phyloP scores from a whole-genome alignment of 768 basidiomycete species.

The Mycena vitilis region DNA sequence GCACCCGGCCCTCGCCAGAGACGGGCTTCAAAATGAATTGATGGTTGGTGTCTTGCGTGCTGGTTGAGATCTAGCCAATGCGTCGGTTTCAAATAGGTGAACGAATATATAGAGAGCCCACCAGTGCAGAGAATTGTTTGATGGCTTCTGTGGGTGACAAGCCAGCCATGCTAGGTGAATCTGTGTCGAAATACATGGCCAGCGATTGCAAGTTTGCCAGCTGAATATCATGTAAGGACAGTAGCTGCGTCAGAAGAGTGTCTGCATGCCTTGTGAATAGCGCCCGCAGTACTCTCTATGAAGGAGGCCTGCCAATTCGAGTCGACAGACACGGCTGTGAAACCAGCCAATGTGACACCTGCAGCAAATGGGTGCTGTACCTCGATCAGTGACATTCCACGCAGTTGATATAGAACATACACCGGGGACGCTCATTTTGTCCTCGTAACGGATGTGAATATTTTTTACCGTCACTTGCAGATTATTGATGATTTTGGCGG shows the following conservation, averaged over 20 bases:
- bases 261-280: constrained; percentile 83
- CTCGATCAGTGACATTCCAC: neutral
- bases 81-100: constrained; percentile 1
- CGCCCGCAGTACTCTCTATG: constrained; percentile 88
- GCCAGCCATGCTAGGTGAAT: constrained; percentile 82
- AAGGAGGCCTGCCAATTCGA: constrained; percentile 90
- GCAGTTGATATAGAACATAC: constrained; percentile 57
- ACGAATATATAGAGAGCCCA: constrained; percentile 40
- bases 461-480: constrained; percentile 95
- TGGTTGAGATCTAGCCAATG: constrained; percentile 54
- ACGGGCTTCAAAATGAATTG: constrained; percentile 97
- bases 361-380: constrained; percentile 92
- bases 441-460: constrained; percentile 97
- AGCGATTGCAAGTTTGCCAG: constrained; percentile 88
- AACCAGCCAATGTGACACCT: constrained; percentile 88
- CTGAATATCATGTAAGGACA: constrained; percentile 49
- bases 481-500: constrained; percentile 94
- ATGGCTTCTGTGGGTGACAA: constrained; percentile 73
- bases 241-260: neutral
- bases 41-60: constrained; percentile 69
- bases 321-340: constrained; percentile 91
- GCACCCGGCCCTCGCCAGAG: constrained; percentile 90
- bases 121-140: constrained; percentile 80
- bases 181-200: constrained; percentile 95
- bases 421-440: constrained; percentile 91